Evolutionary conservation across 495 filamentous ascomycete species (phyloP).

Genomic region (Lasiosphaeria hispida): DNA sequence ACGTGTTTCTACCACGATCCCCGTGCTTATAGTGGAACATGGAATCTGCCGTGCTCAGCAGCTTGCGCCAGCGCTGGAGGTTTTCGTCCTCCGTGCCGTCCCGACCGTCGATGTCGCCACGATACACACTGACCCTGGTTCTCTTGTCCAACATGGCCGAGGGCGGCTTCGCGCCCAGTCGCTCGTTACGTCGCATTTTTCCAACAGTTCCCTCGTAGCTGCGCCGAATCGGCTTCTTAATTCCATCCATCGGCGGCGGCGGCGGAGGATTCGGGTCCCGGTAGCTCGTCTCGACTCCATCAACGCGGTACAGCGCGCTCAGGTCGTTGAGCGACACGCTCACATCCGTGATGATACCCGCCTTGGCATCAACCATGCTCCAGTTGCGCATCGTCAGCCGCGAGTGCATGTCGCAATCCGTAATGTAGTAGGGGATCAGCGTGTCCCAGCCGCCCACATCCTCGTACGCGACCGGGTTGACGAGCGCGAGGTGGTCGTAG

Average conservation of each 20-base stretch:
- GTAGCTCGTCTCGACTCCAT: constrained; percentile 30
- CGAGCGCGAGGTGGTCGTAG: constrained; percentile 58
- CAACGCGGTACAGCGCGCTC: constrained; percentile 46
- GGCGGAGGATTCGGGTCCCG: constrained; percentile 41
- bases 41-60: constrained; percentile 15
- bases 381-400: constrained; percentile 53
- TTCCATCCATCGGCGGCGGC: constrained; percentile 5
- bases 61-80: constrained; percentile 6
- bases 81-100: constrained; percentile 6
- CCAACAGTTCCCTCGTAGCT: not conserved
- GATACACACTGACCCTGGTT: not conserved
- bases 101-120: too few species aligned
- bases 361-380: constrained; percentile 43
- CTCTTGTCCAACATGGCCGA: not conserved
- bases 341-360: constrained; percentile 55
- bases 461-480: constrained; percentile 52
- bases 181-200: not conserved
- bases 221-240: too few species aligned
- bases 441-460: constrained; percentile 61
- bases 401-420: constrained; percentile 60
- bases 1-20: constrained; percentile 52
- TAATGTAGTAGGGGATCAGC: constrained; percentile 58
- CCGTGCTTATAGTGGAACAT: constrained; percentile 43
- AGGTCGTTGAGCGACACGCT: constrained; percentile 46
- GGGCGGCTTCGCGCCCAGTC: not conserved